Evolutionary conservation across 23 red algal genomes (phyloP).

Genomic region (Gracilaria gracilis): DNA sequence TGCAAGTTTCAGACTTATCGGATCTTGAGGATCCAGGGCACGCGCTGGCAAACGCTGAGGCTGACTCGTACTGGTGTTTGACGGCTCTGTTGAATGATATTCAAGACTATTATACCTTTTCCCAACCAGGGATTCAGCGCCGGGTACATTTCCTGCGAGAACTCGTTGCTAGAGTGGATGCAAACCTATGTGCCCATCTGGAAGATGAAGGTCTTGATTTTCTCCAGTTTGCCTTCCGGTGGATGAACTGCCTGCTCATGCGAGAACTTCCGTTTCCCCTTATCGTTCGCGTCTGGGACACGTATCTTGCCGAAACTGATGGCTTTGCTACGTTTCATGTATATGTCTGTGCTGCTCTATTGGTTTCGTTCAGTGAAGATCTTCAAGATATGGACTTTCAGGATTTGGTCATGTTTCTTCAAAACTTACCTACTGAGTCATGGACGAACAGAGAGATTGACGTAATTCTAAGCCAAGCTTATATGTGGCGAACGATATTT

Average conservation of each 20-base stretch:
- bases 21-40: slow-evolving; percentile 23
- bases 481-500: slow-evolving; percentile 85
- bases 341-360: slow-evolving; percentile 93
- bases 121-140: slow-evolving; percentile 97
- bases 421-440: slow-evolving; percentile 89
- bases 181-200: slow-evolving; percentile 76
- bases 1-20: slow-evolving; percentile 40
- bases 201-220: slow-evolving; percentile 83
- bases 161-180: slow-evolving; percentile 82
- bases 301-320: slow-evolving; percentile 87
- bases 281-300: slow-evolving; percentile 93
- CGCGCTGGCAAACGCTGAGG: slow-evolving; percentile 82
- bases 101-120: slow-evolving; percentile 96
- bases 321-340: slow-evolving; percentile 93
- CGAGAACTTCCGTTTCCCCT: slow-evolving; percentile 93
- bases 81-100: slow-evolving; percentile 85
- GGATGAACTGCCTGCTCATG: slow-evolving; percentile 99
- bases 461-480: slow-evolving; percentile 86
- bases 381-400: slow-evolving; percentile 88
- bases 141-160: slow-evolving; percentile 83
- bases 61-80: slow-evolving; percentile 96
- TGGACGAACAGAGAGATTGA: slow-evolving; percentile 88
- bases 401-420: slow-evolving; percentile 94
- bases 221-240: slow-evolving; percentile 98
- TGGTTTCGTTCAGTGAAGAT: slow-evolving; percentile 79